Evolutionary conservation across 495 filamentous ascomycete species (phyloP), one percentile per base, ranked within the genome.

Genomic region (Lasiosphaeria ovina): DNA sequence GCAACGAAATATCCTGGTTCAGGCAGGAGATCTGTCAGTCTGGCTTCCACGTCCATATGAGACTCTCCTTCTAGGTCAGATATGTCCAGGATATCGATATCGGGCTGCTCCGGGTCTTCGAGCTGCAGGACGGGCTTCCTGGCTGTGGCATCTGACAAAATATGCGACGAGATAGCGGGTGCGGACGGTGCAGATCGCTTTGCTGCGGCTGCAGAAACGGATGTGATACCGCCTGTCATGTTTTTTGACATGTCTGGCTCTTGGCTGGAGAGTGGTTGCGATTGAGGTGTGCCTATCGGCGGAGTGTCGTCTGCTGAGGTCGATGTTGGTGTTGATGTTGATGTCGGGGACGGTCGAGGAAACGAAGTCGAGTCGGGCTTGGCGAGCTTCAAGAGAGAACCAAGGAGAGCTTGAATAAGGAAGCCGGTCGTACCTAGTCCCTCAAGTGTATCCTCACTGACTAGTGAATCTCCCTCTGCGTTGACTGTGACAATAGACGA

Each of bases 1-100:
- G 95, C 95, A 79, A 93, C 73, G 74, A 98, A 98, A 77, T 98
- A 98, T 80, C 93, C 93, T 97, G 90, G 74, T 76, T 83, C 79
- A 69, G 81, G 82, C 55, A 81, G 72, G 64, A 81, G 73, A 62
- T 74, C 76, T 69, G 78, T 82, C 76, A 84, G 81, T 74, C 65
- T 72, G 66, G 69, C 66, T 69, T 75, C 73, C 70, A 76, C 73
- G 50, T 54, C 65, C 62, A 64, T 69, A 48, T 70, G 51, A 66
- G 57, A 60, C 61, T 69, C 70, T 62, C 66, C 63, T 58, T 65
- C 53, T 54, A 62, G 54, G 44, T 66, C 59, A 66, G 56, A 67
- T 61, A 72, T 51, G 34, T 61, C 60, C 51, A 61, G 58, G 63
- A 61, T 61, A 58, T 58, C 61, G 63, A 61, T 61, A 58, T 58